A percentile compares a stretch with the other conserved stretches of the same genome.
These are phyloP conservation scores for Fusarium neocosmosporiellum DNA, from an alignment of 2,329 filamentous ascomycete species.

Conservation along the genomic window DNA sequence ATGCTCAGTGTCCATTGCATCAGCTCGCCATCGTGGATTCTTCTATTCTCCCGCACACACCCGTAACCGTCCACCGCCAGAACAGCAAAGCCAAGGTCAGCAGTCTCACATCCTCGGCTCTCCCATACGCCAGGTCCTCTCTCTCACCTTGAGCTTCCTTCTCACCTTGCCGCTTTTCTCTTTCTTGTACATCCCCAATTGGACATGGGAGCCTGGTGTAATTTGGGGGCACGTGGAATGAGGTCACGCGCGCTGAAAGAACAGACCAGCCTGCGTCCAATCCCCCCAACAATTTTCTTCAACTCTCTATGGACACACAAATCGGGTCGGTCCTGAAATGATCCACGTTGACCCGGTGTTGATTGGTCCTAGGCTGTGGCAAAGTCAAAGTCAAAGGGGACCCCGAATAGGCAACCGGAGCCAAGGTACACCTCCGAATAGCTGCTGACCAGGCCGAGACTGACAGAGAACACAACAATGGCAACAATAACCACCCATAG, in stretches of 20 bases:
- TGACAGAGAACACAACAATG: not conserved
- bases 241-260: slow-evolving; percentile 34
- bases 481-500: not conserved
- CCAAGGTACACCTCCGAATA: not conserved
- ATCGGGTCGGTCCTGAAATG: slow-evolving; percentile 24
- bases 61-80: not conserved
- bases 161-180: not conserved
- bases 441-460: not conserved
- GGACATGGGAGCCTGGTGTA: slow-evolving; percentile 14
- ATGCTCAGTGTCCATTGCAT: slow-evolving; percentile 15
- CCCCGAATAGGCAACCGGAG: slow-evolving; percentile 7
- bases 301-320: too few relatives aligned
- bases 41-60: not conserved
- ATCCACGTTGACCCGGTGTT: slow-evolving; percentile 28
- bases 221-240: slow-evolving; percentile 24
- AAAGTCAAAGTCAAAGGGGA: slow-evolving; percentile 22
- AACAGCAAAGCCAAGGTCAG: not conserved
- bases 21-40: slow-evolving; percentile 21
- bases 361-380: slow-evolving; percentile 35
- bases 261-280: slow-evolving; percentile 27
- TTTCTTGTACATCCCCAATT: not conserved
- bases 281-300: slow-evolving; percentile 35
- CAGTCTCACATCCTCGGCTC: slow-evolving; percentile 23
- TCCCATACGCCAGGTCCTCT: not conserved
- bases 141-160: not conserved